Evolutionary conservation across 805 yeast species (phyloP), one percentile per base, ranked within the genome.

Genomic region (Zygoascus tannicola): DNA sequence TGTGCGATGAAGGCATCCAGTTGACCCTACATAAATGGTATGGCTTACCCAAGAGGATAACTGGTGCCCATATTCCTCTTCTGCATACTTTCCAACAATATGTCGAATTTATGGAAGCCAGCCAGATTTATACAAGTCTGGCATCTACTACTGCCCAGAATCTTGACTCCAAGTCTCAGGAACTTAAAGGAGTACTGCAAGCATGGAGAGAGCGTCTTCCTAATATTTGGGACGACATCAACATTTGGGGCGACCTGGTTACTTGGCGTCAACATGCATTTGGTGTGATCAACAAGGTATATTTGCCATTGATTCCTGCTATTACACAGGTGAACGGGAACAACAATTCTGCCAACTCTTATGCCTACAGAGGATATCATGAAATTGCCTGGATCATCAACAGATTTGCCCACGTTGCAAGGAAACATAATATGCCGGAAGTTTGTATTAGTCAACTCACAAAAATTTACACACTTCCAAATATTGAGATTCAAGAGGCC

Each of bases 221-320:
- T 10, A 92, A 92, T 56, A 70, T 76, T 5, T 92, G 97, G 97
- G 99, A 92, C 64, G 98, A 92, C 60, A 88, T 92, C 56, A 90
- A 87, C 59, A 76, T 88, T 48, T 92, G 99, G 99, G 88, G 94
- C 53, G 99, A 92, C 59, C 67, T 92, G 48, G 95, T 92, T 3
- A 88, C 97, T 0, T 92, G 99, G 99, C 75, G 99, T 53, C 97
- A 92, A 64, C 97, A 92, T 66, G 97, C 95, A 0, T 92, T 94
- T 71, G 88, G 85, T 51, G 96, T 90, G 21, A 88, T 92, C 54
- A 92, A 92, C 69, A 84, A 84, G 60, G 94, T 85, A 1, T 92
- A 92, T 62, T 74, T 88, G 73, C 97, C 97, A 5, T 73, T 94
- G 56, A 82, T 88, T 48, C 94, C 95, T 1, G 78, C 85, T 2